phyloP scores from a whole-genome alignment of 2,329 filamentous ascomycete species.

The Pseudogymnoascus destructans region DNA sequence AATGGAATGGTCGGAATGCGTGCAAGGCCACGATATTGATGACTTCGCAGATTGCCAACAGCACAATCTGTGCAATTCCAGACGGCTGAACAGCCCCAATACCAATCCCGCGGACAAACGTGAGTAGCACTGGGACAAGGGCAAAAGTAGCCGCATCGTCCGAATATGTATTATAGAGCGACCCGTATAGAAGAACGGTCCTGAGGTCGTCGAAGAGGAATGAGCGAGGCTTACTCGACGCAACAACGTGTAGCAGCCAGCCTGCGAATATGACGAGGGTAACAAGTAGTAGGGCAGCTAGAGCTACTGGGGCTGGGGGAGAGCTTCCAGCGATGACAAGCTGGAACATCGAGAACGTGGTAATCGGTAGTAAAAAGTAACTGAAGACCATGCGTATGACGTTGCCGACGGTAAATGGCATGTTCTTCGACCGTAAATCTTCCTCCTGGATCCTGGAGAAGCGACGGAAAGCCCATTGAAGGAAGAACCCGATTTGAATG shows the following conservation, averaged over 20 bases:
- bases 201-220: constrained; percentile 88
- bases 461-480: constrained; percentile 63
- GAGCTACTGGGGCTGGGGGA: constrained; percentile 54
- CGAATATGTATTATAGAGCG: constrained; percentile 93
- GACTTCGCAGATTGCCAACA: constrained; percentile 89
- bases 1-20: constrained; percentile 80
- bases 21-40: constrained; percentile 77
- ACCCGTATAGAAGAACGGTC: constrained; percentile 79
- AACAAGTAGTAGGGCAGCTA: constrained; percentile 64
- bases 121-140: constrained; percentile 72
- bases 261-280: constrained; percentile 58
- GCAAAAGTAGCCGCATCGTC: constrained; percentile 88
- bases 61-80: constrained; percentile 82
- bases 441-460: constrained; percentile 64
- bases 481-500: constrained; percentile 62
- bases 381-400: constrained; percentile 80
- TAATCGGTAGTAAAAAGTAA: constrained; percentile 78
- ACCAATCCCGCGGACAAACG: constrained; percentile 73
- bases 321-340: constrained; percentile 62
- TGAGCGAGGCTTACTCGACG: constrained; percentile 66
- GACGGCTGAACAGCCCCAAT: constrained; percentile 88
- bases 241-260: constrained; percentile 73
- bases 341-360: constrained; percentile 82
- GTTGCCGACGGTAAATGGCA: constrained; percentile 73
- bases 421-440: constrained; percentile 80